Evolutionary conservation across 129 eudicot species (phyloP).

Genomic region (Flaveria ramosissima): DNA sequence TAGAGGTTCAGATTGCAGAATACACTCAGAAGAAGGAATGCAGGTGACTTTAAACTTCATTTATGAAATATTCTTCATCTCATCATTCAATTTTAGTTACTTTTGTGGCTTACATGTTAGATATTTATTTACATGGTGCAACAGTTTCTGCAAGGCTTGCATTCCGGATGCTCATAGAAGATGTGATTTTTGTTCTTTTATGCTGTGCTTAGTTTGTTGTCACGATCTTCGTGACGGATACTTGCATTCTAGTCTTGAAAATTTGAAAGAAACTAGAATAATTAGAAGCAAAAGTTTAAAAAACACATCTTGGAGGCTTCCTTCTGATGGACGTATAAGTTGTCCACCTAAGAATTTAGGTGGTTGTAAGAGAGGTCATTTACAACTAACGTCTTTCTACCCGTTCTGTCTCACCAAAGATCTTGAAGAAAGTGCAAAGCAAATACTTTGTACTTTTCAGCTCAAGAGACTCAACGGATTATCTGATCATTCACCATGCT

Average conservation of each 20-base stretch:
- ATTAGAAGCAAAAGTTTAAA: constrained; percentile 42
- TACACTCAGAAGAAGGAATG: constrained; percentile 42
- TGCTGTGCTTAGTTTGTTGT: constrained; percentile 73
- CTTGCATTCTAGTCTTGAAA: constrained; percentile 25
- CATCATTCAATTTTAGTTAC: neutral
- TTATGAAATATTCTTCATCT: constrained; percentile 1
- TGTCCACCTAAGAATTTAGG: constrained; percentile 69
- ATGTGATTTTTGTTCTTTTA: constrained; percentile 67
- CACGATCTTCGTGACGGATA: constrained; percentile 53
- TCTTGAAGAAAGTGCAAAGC: constrained; percentile 63
- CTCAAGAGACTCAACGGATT: constrained; percentile 35
- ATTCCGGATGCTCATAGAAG: constrained; percentile 71
- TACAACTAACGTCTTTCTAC: constrained; percentile 48
- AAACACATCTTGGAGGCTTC: constrained; percentile 39
- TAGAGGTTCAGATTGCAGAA: constrained; percentile 46
- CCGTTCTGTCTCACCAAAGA: constrained; percentile 52
- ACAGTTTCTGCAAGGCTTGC: constrained; percentile 64
- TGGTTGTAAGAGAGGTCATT: constrained; percentile 58
- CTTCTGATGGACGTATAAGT: constrained; percentile 48
- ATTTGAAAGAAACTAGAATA: constrained; percentile 28
- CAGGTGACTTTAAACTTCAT: constrained; percentile 49
- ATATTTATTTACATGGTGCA: constrained; percentile 20
- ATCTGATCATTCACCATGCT: constrained; percentile 38
- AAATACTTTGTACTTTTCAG: constrained; percentile 32
- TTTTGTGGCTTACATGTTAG: neutral